Conservation (phyloP, 164 flowering plant genomes). For the Annona cherimola region DNA sequence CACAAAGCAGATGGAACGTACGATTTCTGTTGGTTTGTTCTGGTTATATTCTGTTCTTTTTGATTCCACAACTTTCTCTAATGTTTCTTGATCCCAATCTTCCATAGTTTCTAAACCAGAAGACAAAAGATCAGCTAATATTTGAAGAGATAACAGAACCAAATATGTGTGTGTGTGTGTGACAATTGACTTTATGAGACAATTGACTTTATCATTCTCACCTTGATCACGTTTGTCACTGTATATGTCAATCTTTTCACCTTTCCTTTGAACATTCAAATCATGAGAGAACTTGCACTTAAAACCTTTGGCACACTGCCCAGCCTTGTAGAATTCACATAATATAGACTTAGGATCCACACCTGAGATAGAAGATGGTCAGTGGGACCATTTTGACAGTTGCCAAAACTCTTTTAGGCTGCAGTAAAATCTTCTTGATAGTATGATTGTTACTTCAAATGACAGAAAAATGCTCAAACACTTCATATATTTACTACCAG, state of each 20-base stretch:
- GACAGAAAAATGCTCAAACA: too few relatives aligned
- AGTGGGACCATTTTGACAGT: too few relatives aligned
- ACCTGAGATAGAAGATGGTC: slow-evolving; percentile 36
- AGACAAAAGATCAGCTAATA: background rate
- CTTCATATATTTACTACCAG: too few relatives aligned
- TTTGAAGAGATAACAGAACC: background rate
- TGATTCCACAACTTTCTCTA: slow-evolving; percentile 86
- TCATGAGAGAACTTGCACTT: slow-evolving; percentile 99
- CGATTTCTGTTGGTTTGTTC: slow-evolving; percentile 96
- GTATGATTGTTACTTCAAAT: too few relatives aligned
- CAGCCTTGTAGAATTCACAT: slow-evolving; percentile 86
- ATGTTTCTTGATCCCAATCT: slow-evolving; percentile 92
- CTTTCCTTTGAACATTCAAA: slow-evolving; percentile 89
- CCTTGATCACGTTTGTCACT: slow-evolving; percentile 91
- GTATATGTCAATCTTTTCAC: slow-evolving; percentile 91
- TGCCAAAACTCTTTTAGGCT: background rate
- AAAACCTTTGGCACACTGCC: slow-evolving; percentile 94
- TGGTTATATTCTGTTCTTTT: slow-evolving; percentile 75
- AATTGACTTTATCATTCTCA: slow-evolving; percentile 9
- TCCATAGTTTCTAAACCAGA: slow-evolving; percentile 64
- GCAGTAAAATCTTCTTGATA: background rate
- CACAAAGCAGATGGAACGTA: slow-evolving; percentile 30
- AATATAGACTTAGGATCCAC: slow-evolving; percentile 98
- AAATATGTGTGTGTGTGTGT: background rate
- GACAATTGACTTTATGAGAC: background rate